A percentile compares a stretch with the other conserved stretches of the same genome.
Evolutionary conservation across 1,139 yeast genomes (phyloP).

Genomic region (Nakaseomyces kungkrabaensis): DNA sequence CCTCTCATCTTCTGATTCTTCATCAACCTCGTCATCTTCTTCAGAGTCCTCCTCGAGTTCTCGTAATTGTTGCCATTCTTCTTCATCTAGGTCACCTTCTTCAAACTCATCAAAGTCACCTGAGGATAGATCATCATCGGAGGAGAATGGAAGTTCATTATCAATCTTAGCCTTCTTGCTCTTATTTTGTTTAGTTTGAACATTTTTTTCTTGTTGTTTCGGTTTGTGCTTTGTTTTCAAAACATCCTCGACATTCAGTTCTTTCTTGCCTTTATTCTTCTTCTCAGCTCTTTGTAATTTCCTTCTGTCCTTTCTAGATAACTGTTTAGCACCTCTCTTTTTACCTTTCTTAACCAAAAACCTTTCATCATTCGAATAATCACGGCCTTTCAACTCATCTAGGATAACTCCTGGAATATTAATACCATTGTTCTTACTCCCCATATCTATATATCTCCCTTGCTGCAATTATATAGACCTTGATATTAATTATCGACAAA

Average conservation of each 20-base stretch:
- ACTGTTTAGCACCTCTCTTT: slow-evolving; percentile 16
- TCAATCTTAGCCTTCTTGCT: background rate
- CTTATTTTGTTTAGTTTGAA: background rate
- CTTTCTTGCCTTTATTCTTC: slow-evolving; percentile 12
- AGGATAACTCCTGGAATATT: slow-evolving; percentile 58
- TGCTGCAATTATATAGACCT: too few species aligned
- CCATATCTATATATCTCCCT: background rate
- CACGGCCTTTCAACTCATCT: slow-evolving; percentile 48
- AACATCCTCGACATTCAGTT: background rate
- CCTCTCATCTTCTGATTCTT: background rate
- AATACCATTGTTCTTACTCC: slow-evolving; percentile 37
- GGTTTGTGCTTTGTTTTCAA: background rate
- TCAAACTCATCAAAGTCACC: slow-evolving; percentile 37
- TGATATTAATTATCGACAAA: too few species aligned
- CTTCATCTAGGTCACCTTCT: slow-evolving; percentile 36
- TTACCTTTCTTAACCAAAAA: slow-evolving; percentile 11
- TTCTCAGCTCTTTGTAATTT: slow-evolving; percentile 25
- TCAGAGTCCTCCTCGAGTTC: slow-evolving; percentile 27
- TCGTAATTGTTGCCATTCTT: slow-evolving; percentile 31
- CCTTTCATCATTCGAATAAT: slow-evolving; percentile 31
- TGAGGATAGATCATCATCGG: slow-evolving; percentile 39
- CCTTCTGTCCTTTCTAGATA: slow-evolving; percentile 27
- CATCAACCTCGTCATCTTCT: slow-evolving; percentile 5
- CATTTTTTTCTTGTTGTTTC: background rate
- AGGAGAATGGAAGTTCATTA: slow-evolving; percentile 26